These are phyloP conservation scores for Geosmithia morbida DNA, from an alignment of 2,329 filamentous ascomycete genomes.

Conservation along the genomic window DNA sequence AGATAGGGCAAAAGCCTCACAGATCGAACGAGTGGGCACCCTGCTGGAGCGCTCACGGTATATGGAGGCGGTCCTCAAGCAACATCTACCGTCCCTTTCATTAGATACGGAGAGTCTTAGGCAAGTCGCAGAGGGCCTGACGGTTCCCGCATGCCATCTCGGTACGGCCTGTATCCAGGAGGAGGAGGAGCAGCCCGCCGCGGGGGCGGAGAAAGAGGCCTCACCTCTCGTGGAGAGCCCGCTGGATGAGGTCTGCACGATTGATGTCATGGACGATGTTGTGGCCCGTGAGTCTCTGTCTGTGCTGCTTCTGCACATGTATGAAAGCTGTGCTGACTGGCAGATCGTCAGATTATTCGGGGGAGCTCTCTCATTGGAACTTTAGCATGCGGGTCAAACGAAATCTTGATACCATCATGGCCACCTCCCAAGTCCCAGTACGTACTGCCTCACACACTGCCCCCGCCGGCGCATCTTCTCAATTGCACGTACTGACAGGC, in stretches of 20 bases:
- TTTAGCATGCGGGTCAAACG: slow-evolving; percentile 25
- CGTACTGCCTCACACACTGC: not conserved
- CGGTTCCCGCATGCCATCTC: not conserved
- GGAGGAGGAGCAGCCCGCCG: slow-evolving; percentile 3
- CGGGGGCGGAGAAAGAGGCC: slow-evolving; percentile 17
- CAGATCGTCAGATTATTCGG: slow-evolving; percentile 26
- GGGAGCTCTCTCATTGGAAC: slow-evolving; percentile 37
- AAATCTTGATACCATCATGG: slow-evolving; percentile 6
- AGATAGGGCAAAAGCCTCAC: slow-evolving; percentile 9
- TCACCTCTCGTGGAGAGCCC: not conserved
- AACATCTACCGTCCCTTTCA: not conserved
- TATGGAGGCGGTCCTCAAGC: not conserved
- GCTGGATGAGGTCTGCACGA: not conserved
- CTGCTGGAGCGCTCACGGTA: not conserved
- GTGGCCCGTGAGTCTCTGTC: slow-evolving; percentile 19
- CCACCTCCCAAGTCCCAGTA: slow-evolving; percentile 11
- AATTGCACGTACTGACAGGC: slow-evolving; percentile 3
- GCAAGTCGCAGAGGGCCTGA: not conserved
- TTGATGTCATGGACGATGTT: slow-evolving; percentile 17
- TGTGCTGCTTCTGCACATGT: not conserved
- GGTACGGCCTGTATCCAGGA: not conserved
- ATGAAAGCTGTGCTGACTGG: slow-evolving; percentile 1
- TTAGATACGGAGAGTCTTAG: not conserved
- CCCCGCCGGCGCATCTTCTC: not conserved
- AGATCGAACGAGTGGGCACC: not conserved